Conservation (phyloP, 495 filamentous ascomycete genomes). For the Neurospora discreta region DNA sequence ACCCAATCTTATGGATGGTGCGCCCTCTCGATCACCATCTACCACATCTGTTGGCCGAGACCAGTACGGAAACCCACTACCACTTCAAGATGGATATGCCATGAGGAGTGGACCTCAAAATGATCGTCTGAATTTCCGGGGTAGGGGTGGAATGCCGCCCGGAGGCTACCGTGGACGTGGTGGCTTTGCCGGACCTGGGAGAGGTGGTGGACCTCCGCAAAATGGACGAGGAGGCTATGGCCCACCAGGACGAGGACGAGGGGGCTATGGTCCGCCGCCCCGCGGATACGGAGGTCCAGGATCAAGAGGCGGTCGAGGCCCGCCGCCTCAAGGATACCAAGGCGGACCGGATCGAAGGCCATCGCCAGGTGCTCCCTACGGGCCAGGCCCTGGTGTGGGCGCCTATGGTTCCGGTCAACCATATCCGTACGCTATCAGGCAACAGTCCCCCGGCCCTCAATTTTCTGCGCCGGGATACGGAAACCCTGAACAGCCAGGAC, state of each 20-base stretch:
- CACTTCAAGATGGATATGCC: constrained; percentile 35
- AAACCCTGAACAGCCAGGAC: constrained; percentile 22
- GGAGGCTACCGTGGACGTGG: constrained; percentile 44
- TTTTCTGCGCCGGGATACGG: constrained; percentile 28
- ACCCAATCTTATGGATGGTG: constrained; percentile 22
- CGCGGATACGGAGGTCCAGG: constrained; percentile 47
- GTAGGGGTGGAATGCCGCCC: constrained; percentile 39
- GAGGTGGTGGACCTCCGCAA: constrained; percentile 27
- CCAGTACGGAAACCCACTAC: constrained; percentile 55
- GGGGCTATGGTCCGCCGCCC: constrained; percentile 37
- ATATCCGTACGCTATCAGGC: constrained; percentile 4
- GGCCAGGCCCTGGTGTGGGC: constrained; percentile 20
- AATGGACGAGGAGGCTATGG: constrained; percentile 30
- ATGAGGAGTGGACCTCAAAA: constrained; percentile 51
- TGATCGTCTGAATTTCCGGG: constrained; percentile 45
- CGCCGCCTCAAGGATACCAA: constrained; percentile 43
- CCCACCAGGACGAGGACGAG: constrained; percentile 31
- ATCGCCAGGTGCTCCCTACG: constrained; percentile 37
- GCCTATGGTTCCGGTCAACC: constrained; percentile 13
- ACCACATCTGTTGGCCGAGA: constrained; percentile 36
- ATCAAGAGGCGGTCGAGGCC: constrained; percentile 40
- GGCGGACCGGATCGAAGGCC: constrained; percentile 29
- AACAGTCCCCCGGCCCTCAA: constrained; percentile 19
- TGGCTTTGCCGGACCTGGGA: constrained; percentile 32
- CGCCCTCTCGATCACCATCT: constrained; percentile 25